Percentiles rank a stretch among this genome's conserved stretches.
Evolutionary conservation across 2,329 filamentous ascomycete species (phyloP).

Genomic region (Didymella arachidicola): DNA sequence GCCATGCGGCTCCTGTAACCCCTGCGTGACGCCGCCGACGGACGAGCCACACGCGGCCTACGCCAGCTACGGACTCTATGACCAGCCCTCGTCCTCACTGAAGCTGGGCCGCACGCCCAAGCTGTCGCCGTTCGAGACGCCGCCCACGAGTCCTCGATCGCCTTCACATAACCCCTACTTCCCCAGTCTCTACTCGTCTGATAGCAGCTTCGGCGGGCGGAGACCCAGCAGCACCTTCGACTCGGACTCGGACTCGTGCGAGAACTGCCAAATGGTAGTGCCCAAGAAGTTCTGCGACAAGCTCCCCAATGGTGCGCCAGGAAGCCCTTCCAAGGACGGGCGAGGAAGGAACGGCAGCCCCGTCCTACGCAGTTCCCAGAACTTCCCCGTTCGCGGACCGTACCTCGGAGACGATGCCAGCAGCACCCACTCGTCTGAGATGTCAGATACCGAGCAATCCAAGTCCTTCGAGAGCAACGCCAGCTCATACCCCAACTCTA

Average conservation of each 20-base stretch:
- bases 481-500: slow-evolving; percentile 42
- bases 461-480: slow-evolving; percentile 47
- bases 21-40: slow-evolving; percentile 54
- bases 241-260: slow-evolving; percentile 62
- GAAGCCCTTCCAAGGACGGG: slow-evolving; percentile 58
- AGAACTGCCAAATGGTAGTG: slow-evolving; percentile 64
- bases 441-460: slow-evolving; percentile 50
- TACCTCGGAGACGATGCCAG: slow-evolving; percentile 38
- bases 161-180: slow-evolving; percentile 60
- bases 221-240: slow-evolving; percentile 50
- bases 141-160: slow-evolving; percentile 52
- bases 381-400: slow-evolving; percentile 60
- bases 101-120: slow-evolving; percentile 45
- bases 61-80: slow-evolving; percentile 46
- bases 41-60: slow-evolving; percentile 47
- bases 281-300: slow-evolving; percentile 63
- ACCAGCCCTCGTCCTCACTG: slow-evolving; percentile 39
- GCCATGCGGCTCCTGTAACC: slow-evolving; percentile 62
- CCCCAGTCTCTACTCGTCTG: slow-evolving; percentile 47
- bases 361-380: slow-evolving; percentile 62
- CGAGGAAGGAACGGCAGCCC: slow-evolving; percentile 61
- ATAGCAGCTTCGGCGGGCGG: slow-evolving; percentile 42
- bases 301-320: slow-evolving; percentile 62
- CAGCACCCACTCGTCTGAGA: slow-evolving; percentile 48
- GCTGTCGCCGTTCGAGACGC: slow-evolving; percentile 52